Base-by-base conservation (phyloP, 2,329 filamentous ascomycete species). In the Colletotrichum tamarilloi region DNA sequence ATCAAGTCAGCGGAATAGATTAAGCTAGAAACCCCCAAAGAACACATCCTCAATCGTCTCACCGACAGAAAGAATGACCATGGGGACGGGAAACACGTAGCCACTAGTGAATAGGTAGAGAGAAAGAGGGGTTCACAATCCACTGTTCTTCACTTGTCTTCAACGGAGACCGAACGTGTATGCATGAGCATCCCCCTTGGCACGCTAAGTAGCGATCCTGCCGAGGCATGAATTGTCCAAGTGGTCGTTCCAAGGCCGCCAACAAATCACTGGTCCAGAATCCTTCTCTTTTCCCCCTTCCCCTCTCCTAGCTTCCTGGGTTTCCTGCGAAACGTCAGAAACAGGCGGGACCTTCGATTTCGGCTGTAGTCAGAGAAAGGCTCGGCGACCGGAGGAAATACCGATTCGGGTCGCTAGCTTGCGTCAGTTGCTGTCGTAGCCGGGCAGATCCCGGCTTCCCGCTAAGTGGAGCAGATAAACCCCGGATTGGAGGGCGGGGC, bases 361-460 rank as follows among this genome's bases (percentile, higher is more conserved):
- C 62, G 62, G 30, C 52, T 32, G 65, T 49, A 32, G 65, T 55
- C 65, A 67, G 35, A 57, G 7, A 35, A 32, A 32, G 30, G 38
- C 24, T 62, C 52, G 53, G 58, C 22, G 24, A 55, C 69, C 69
- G 69, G 69, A 72, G 66, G 26, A 59, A 56, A 58, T 72, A 52
- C 69, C 69, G 59, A 56, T 69, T 72, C 66, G 59, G 69, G 69
- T 59, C 38, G 59, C 53, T 49, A 35, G 60, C 16, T 26, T 53
- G 60, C 60, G 14, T 63, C 28, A 53, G 60, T 35, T n/a, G 60
- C 52, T 6, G 8, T 42, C 19, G 58, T 72, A 42, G 53, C 66
- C 70, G 70, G 66, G 59, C 66, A 56, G 26, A 69, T 56, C 66
- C 59, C 65, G 59, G 66, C 49, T 52, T 60, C 26, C 56, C 66